phyloP scores from a whole-genome alignment of 345 rosid species.

The Moricandia moricandioides region DNA sequence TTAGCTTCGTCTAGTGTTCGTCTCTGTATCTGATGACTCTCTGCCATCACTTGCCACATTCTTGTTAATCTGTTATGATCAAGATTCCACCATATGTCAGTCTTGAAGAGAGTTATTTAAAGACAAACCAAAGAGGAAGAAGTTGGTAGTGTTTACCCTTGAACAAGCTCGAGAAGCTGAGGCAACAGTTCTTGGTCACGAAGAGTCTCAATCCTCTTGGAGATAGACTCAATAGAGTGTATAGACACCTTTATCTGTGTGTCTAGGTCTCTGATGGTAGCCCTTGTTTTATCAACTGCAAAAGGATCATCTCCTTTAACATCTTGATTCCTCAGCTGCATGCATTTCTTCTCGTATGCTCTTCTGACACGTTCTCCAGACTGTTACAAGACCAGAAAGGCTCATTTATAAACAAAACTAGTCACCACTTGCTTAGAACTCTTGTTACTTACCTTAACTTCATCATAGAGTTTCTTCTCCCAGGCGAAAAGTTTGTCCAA shows the following conservation, averaged over 20 bases:
- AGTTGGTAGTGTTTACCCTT: constrained; percentile 57
- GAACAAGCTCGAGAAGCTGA: constrained; percentile 78
- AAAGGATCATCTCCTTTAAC: constrained; percentile 76
- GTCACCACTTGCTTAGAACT: not conserved
- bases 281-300: constrained; percentile 72
- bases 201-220: constrained; percentile 82
- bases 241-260: constrained; percentile 82
- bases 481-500: constrained; percentile 77
- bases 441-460: constrained; percentile 64
- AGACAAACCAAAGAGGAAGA: constrained; percentile 1
- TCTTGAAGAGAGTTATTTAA: not conserved
- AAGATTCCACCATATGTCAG: not conserved
- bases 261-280: constrained; percentile 66
- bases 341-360: constrained; percentile 77
- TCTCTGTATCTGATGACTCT: constrained; percentile 79
- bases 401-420: not conserved
- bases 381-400: constrained; percentile 37
- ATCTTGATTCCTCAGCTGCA: constrained; percentile 76
- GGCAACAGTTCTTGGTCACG: constrained; percentile 95
- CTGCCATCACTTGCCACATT: constrained; percentile 99
- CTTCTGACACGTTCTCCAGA: constrained; percentile 80
- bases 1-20: constrained; percentile 86
- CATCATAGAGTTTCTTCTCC: constrained; percentile 97
- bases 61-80: constrained; percentile 57
- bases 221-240: constrained; percentile 85